Evolutionary conservation across 2,329 filamentous ascomycete genomes (phyloP).

Genomic region (Herpotrichia juniperi): DNA sequence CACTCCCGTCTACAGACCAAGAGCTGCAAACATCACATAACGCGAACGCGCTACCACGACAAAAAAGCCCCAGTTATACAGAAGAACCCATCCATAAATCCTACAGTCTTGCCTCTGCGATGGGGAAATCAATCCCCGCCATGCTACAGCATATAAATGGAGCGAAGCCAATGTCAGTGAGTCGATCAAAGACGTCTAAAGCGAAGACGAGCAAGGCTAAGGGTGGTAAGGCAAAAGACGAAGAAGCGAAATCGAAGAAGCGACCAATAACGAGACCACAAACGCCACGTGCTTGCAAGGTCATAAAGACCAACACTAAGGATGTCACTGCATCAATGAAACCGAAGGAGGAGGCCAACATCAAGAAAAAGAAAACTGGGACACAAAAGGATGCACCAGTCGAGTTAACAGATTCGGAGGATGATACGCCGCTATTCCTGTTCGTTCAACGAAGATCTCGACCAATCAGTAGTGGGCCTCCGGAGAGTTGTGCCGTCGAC

Average conservation of each 20-base stretch:
- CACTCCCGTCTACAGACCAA: too few species aligned
- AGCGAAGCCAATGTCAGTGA: neutral
- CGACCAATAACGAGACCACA: neutral
- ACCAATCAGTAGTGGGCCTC: too few species aligned
- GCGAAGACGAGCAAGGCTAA: neutral
- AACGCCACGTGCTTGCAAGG: neutral
- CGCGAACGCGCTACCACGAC: too few species aligned
- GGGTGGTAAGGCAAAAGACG: neutral
- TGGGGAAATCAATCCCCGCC: too few species aligned
- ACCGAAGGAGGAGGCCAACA: neutral
- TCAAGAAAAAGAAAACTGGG: neutral
- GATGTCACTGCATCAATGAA: neutral
- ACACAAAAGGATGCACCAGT: neutral
- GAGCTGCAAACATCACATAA: too few species aligned
- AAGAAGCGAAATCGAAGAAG: neutral
- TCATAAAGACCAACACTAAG: neutral
- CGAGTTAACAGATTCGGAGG: constrained; percentile 1
- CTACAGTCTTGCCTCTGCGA: too few species aligned
- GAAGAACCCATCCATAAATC: too few species aligned
- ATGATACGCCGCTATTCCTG: neutral
- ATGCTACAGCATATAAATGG: neutral
- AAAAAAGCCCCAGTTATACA: too few species aligned
- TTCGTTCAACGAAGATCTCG: neutral
- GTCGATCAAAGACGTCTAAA: neutral
- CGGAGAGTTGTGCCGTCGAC: too few species aligned